Conservation (phyloP, 352 stramenopile genomes). For the Globisporangium nodosum region DNA sequence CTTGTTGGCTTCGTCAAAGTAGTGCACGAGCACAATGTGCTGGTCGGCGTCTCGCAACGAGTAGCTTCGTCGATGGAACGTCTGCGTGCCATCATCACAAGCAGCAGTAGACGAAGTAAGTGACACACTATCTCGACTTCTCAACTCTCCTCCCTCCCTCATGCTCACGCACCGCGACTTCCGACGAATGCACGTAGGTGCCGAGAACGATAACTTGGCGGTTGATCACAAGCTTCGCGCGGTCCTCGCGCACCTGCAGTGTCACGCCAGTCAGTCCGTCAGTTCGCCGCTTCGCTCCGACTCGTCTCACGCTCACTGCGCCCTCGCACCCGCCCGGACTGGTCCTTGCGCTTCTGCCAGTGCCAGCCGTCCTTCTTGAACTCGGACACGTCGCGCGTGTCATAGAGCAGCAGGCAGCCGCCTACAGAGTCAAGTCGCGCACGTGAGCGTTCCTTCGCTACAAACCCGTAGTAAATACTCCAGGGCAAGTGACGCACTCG, state of each 20-base stretch:
- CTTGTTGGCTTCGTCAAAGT: constrained; percentile 80
- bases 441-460: background rate
- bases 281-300: background rate
- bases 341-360: constrained; percentile 86
- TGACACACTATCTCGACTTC: too few species aligned
- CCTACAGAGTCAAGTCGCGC: constrained; percentile 20
- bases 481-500: constrained; percentile 36
- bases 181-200: constrained; percentile 79
- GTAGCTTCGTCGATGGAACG: constrained; percentile 83
- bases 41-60: constrained; percentile 60
- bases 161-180: constrained; percentile 38
- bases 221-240: constrained; percentile 83
- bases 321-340: constrained; percentile 47
- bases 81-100: constrained; percentile 21
- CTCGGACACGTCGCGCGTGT: constrained; percentile 48
- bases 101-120: background rate
- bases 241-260: constrained; percentile 64
- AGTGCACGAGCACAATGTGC: constrained; percentile 79
- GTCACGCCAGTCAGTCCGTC: background rate
- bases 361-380: constrained; percentile 86
- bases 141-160: background rate
- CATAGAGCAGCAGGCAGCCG: constrained; percentile 67
- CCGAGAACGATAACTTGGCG: constrained; percentile 75
- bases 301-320: background rate
- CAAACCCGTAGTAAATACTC: background rate